These are phyloP conservation scores for Lobosporangium transversale DNA, from an alignment of 192 early-diverging fungal species.

Conservation along the genomic window DNA sequence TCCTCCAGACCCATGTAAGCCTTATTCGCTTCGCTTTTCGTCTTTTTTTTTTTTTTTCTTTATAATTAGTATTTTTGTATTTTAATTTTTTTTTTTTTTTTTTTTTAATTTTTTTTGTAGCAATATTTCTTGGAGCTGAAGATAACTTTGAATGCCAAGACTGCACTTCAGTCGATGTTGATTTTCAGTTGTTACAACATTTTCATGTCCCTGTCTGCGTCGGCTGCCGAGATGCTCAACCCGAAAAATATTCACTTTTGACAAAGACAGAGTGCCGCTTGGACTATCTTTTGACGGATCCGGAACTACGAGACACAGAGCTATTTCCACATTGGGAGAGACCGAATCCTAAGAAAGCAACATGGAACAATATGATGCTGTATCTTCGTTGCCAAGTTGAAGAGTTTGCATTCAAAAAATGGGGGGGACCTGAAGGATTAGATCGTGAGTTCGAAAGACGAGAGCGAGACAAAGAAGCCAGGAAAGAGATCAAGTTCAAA, in stretches of 20 bases:
- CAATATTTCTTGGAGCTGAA: conserved; percentile 57
- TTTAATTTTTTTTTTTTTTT: not conserved
- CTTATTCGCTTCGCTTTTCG: not conserved
- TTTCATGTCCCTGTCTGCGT: conserved; percentile 84
- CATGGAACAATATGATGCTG: conserved; percentile 97
- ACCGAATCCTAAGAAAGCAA: conserved; percentile 94
- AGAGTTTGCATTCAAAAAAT: conserved; percentile 93
- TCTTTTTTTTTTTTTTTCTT: not conserved
- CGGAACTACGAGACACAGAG: conserved; percentile 84
- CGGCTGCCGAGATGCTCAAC: conserved; percentile 73
- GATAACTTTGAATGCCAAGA: conserved; percentile 81
- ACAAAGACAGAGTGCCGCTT: conserved; percentile 90
- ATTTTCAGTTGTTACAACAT: conserved; percentile 73
- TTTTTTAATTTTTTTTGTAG: conserved; percentile 27
- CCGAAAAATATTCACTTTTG: conserved; percentile 92
- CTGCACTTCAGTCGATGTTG: conserved; percentile 87
- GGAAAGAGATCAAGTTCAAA: conserved; percentile 88
- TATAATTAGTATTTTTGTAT: not conserved
- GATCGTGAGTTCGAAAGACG: conserved; percentile 90
- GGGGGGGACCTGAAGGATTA: conserved; percentile 85
- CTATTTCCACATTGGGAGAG: conserved; percentile 85
- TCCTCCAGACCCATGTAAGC: conserved; percentile 60
- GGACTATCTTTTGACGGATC: conserved; percentile 96
- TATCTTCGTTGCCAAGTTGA: conserved; percentile 91
- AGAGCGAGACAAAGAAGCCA: conserved; percentile 76